Base-by-base conservation (phyloP, 148 eudicot genomes). In the Vaccinium myrtillus region DNA sequence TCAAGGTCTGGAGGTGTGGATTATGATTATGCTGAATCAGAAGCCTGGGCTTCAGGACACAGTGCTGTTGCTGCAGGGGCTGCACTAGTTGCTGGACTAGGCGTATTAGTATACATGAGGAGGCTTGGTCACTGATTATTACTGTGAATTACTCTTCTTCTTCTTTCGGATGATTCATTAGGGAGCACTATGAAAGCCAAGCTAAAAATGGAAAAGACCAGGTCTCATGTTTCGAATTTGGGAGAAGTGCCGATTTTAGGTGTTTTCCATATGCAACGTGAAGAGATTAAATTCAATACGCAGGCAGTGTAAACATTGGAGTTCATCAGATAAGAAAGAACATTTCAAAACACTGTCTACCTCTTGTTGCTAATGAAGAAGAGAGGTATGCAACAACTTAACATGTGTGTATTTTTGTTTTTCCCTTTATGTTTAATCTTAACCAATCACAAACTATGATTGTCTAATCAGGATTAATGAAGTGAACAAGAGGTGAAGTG, bases 41-140 rank as follows among this genome's bases (percentile, higher is more conserved):
- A 94, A 89, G 94, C 97, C 32, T 92, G 98, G 98, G 90, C 97
- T 65, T 84, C 94, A 21, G 95, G 95, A 53, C 92, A 96, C 83
- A 92, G 92, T 75, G 81, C 92, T 43, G 95, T 90, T 54, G 99
- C 97, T 83, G 98, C 99, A 25, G 97, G 98, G 82, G 97, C 99
- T 70, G 98, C 98, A 8, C 86, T 96, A 51, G 92, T 93, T 76
- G 97, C 99, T 70, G 98, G 98, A 19, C 86, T 96, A 84, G 94
- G 99, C 43, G 87, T 96, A 18, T 89, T 93, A 78, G 94, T 97
- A 27, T 94, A 90, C 90, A 79, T 96, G 85, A 93, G 88, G 89
- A 90, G 98, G 87, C 81, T 85, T 69, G 74, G 74, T 55, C 13
- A 3, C 74, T 79, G 67, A 79, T 54, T 39, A n/a, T 8, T 39